Conservation (phyloP, 2,329 filamentous ascomycete genomes). For the Arthrobotrys sinensis region DNA sequence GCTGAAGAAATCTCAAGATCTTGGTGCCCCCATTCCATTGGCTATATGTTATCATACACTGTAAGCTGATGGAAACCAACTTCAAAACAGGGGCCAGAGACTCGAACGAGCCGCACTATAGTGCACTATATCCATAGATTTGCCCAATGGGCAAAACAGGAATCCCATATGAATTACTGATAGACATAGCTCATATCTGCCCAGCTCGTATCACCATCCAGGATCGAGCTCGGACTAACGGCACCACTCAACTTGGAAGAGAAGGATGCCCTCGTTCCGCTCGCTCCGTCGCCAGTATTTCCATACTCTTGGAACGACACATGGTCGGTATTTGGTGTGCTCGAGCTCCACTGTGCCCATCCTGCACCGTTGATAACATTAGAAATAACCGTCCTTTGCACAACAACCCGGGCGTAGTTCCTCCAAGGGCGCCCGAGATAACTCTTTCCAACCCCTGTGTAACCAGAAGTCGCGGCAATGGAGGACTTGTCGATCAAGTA, state of each 20-base stretch:
- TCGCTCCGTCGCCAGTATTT: conserved; percentile 74
- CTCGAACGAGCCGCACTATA: no score
- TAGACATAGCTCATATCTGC: conserved; percentile 69
- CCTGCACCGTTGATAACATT: conserved; percentile 74
- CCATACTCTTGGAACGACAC: conserved; percentile 74
- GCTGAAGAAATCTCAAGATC: no score
- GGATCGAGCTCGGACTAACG: conserved; percentile 66
- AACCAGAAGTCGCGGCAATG: conserved; percentile 68
- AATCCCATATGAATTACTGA: conserved; percentile 2
- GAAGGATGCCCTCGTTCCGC: conserved; percentile 70
- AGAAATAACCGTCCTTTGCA: conserved; percentile 72
- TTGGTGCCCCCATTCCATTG: no score
- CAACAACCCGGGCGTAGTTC: conserved; percentile 71
- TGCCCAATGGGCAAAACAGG: no score
- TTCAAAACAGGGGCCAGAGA: no score
- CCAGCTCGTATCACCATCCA: conserved; percentile 68
- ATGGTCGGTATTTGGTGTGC: conserved; percentile 70
- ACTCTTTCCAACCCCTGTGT: conserved; percentile 68
- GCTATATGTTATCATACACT: no score
- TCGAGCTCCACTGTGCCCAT: conserved; percentile 73
- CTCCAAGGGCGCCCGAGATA: conserved; percentile 73
- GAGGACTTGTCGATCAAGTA: conserved; percentile 74
- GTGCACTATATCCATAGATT: no score
- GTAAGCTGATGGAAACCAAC: no score
- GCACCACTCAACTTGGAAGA: conserved; percentile 37